phyloP scores from a whole-genome alignment of 192 early-diverging fungal genomes.

The Chytriomyces sp. region DNA sequence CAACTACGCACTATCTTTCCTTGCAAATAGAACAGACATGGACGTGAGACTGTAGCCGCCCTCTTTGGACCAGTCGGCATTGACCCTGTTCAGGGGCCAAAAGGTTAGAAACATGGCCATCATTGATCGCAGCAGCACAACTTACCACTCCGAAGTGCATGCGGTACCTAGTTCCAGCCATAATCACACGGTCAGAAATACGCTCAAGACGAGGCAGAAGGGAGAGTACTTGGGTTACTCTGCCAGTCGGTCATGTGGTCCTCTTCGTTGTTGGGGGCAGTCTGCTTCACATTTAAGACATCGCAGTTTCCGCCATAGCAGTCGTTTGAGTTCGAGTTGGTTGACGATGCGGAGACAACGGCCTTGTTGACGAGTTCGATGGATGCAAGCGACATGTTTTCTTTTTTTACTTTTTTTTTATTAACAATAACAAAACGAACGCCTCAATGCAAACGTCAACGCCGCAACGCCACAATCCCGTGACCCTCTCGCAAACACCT shows the following conservation, averaged over 20 bases:
- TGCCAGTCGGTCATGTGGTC: conserved; percentile 22
- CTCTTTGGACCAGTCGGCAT: not conserved
- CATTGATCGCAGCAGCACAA: not conserved
- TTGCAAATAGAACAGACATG: not conserved
- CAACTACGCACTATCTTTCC: not conserved
- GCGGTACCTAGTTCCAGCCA: too few species aligned
- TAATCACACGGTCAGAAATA: too few species aligned
- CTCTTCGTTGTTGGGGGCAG: conserved; percentile 7
- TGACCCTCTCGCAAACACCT: too few species aligned
- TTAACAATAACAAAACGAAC: too few species aligned
- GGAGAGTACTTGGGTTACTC: conserved; percentile 2
- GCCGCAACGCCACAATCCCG: too few species aligned
- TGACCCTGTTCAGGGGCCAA: not conserved
- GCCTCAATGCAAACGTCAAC: too few species aligned
- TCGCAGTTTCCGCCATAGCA: conserved; percentile 9
- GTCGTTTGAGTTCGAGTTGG: not conserved
- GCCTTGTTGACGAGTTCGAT: conserved; percentile 12
- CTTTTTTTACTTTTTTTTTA: not conserved
- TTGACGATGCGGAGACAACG: conserved; percentile 13
- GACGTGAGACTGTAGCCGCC: not conserved
- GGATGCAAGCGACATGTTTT: conserved; percentile 5
- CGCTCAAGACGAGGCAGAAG: not conserved
- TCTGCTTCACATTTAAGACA: conserved; percentile 15
- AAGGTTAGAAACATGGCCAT: conserved; percentile 4
- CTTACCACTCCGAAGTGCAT: not conserved